Percentiles rank a stretch among this genome's conserved stretches.
Evolutionary conservation across 2,329 filamentous ascomycete genomes (phyloP).

Genomic region (Colletotrichum lentis): DNA sequence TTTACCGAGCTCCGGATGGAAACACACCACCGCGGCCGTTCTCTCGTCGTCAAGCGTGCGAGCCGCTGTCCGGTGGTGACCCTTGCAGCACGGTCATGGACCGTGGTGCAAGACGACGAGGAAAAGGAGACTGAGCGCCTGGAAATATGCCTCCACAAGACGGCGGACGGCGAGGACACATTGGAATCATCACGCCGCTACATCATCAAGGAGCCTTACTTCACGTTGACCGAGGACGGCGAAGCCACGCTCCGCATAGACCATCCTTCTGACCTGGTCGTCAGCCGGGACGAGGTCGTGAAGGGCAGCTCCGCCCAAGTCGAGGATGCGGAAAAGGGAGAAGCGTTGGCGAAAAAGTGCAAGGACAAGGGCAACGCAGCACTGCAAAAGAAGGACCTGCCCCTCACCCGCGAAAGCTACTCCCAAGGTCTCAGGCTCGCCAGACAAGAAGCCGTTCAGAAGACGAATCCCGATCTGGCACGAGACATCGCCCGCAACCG

Average conservation of each 20-base stretch:
- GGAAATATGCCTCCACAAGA: conserved; percentile 48
- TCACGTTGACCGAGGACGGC: conserved; percentile 53
- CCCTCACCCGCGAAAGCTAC: conserved; percentile 42
- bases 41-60: conserved; percentile 42
- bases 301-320: neutral
- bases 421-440: conserved; percentile 41
- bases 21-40: conserved; percentile 44
- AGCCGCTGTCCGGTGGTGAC: conserved; percentile 41
- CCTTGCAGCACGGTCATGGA: conserved; percentile 44
- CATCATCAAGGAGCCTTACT: conserved; percentile 60
- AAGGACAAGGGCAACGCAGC: conserved; percentile 46
- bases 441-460: neutral
- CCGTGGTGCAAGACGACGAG: conserved; percentile 44
- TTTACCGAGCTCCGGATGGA: conserved; percentile 43
- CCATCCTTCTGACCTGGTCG: conserved; percentile 46
- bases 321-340: neutral
- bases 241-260: conserved; percentile 51
- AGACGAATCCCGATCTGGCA: conserved; percentile 35
- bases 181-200: conserved; percentile 48
- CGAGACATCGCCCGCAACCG: conserved; percentile 48
- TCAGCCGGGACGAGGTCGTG: conserved; percentile 20
- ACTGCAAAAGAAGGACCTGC: conserved; percentile 40
- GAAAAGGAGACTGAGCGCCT: conserved; percentile 43
- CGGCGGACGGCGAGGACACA: conserved; percentile 44
- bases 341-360: conserved; percentile 37